These are phyloP conservation scores for Ophiosphaerella herpotricha DNA, from an alignment of 2,329 filamentous ascomycete genomes.

Conservation along the genomic window DNA sequence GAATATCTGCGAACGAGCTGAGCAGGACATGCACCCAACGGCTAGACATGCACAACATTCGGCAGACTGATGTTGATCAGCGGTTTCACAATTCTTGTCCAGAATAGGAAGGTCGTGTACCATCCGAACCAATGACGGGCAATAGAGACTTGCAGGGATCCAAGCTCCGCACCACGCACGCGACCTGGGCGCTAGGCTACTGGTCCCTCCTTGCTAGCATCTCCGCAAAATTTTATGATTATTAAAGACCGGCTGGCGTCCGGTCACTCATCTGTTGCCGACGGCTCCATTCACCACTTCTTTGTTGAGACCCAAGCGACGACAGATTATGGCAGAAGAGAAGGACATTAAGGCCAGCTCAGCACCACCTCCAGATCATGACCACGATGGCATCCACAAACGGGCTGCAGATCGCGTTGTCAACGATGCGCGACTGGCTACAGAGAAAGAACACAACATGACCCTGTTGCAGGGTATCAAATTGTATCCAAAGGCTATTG, in stretches of 20 bases:
- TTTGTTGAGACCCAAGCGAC: background rate
- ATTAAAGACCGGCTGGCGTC: conserved; percentile 19
- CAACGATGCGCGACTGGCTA: conserved; percentile 51
- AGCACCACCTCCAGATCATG: conserved; percentile 13
- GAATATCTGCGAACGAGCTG: no score
- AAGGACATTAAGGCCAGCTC: conserved; percentile 30
- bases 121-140: conserved; percentile 15
- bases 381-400: conserved; percentile 28
- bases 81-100: background rate
- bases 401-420: conserved; percentile 39
- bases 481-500: conserved; percentile 84
- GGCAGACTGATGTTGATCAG: no score
- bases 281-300: conserved; percentile 19
- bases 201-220: conserved; percentile 12
- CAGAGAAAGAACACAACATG: conserved; percentile 57
- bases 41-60: no score
- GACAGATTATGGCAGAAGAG: conserved; percentile 20
- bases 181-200: conserved; percentile 18
- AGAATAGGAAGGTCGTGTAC: conserved; percentile 16
- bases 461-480: conserved; percentile 73
- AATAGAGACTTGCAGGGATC: conserved; percentile 3
- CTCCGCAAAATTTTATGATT: conserved; percentile 31
- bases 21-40: no score
- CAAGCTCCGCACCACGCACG: conserved; percentile 23
- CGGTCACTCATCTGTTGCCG: conserved; percentile 17